These are phyloP conservation scores for Thamnidium elegans DNA, from an alignment of 192 early-diverging fungal species.

Conservation along the genomic window DNA sequence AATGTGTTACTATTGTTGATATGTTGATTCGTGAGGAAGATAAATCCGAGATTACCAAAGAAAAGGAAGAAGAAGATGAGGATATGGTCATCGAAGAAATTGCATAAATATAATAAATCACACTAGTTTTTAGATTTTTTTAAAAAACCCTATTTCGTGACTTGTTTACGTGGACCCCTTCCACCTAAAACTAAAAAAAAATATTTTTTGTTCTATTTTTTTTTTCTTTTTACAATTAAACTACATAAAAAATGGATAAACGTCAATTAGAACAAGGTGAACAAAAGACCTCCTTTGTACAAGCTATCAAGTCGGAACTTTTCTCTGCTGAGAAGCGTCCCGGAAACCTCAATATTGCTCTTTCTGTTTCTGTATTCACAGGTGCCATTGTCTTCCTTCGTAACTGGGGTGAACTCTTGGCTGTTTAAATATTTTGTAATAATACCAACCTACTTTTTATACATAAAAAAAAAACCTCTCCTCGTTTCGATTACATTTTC, in stretches of 20 bases:
- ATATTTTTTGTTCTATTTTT: not conserved
- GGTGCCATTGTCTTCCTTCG: slow-evolving; percentile 55
- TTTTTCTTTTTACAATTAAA: not conserved
- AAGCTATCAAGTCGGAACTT: slow-evolving; percentile 38
- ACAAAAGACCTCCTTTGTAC: slow-evolving; percentile 16
- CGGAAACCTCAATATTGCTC: slow-evolving; percentile 53
- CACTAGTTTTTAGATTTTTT: not conserved
- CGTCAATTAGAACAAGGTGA: slow-evolving; percentile 28
- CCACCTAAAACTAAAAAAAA: no score
- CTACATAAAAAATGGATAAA: slow-evolving; percentile 7
- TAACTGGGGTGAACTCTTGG: slow-evolving; percentile 53
- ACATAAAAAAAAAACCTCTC: not conserved
- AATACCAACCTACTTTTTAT: not conserved
- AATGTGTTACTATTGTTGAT: slow-evolving; percentile 78
- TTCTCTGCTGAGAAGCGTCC: slow-evolving; percentile 53
- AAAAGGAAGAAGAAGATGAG: slow-evolving; percentile 28
- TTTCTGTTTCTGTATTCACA: slow-evolving; percentile 55
- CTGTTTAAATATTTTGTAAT: slow-evolving; percentile 37
- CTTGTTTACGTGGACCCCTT: no score
- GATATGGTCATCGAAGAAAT: slow-evolving; percentile 44
- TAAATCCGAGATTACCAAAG: slow-evolving; percentile 25
- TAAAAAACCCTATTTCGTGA: not conserved
- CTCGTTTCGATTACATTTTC: no score
- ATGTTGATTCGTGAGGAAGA: slow-evolving; percentile 81
- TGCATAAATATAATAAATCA: slow-evolving; percentile 9